phyloP scores from a whole-genome alignment of 495 filamentous ascomycete species.

The Aspergillus indologenus region DNA sequence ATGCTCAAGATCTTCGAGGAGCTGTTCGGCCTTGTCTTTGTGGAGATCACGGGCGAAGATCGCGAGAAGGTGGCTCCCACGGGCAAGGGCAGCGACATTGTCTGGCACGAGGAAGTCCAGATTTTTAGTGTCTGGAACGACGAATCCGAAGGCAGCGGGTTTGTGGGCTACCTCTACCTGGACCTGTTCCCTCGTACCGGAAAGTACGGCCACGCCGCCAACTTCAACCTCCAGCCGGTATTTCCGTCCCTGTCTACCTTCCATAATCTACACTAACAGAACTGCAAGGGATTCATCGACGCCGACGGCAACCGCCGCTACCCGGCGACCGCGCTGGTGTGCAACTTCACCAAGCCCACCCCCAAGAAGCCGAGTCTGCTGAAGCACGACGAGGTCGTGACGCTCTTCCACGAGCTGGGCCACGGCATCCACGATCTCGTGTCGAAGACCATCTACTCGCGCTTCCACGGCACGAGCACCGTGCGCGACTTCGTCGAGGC shows the following conservation, averaged over 20 bases:
- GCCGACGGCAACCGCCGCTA: slow-evolving; percentile 58
- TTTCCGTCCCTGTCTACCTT: slow-evolving; percentile 12
- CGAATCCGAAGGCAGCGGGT: slow-evolving; percentile 59
- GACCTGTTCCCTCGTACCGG: slow-evolving; percentile 65
- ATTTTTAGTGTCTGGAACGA: slow-evolving; percentile 72
- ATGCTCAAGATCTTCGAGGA: slow-evolving; percentile 96
- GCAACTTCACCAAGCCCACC: slow-evolving; percentile 69
- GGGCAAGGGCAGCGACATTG: slow-evolving; percentile 61
- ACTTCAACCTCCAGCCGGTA: slow-evolving; percentile 73
- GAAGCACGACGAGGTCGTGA: slow-evolving; percentile 68
- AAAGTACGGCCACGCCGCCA: slow-evolving; percentile 71
- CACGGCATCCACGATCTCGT: slow-evolving; percentile 76
- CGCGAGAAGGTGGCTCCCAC: slow-evolving; percentile 52
- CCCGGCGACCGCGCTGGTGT: slow-evolving; percentile 68
- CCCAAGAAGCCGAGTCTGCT: slow-evolving; percentile 68
- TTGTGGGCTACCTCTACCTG: slow-evolving; percentile 70
- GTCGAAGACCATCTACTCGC: slow-evolving; percentile 60
- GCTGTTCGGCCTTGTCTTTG: slow-evolving; percentile 87
- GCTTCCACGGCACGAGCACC: slow-evolving; percentile 71
- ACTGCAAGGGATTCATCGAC: slow-evolving; percentile 53
- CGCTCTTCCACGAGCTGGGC: slow-evolving; percentile 71
- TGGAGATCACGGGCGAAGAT: slow-evolving; percentile 67
- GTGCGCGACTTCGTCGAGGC: slow-evolving; percentile 73
- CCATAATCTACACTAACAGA: neutral
- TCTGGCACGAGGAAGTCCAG: slow-evolving; percentile 70